phyloP scores from a whole-genome alignment of 495 filamentous ascomycete genomes.

The Aspergillus cristatus region DNA sequence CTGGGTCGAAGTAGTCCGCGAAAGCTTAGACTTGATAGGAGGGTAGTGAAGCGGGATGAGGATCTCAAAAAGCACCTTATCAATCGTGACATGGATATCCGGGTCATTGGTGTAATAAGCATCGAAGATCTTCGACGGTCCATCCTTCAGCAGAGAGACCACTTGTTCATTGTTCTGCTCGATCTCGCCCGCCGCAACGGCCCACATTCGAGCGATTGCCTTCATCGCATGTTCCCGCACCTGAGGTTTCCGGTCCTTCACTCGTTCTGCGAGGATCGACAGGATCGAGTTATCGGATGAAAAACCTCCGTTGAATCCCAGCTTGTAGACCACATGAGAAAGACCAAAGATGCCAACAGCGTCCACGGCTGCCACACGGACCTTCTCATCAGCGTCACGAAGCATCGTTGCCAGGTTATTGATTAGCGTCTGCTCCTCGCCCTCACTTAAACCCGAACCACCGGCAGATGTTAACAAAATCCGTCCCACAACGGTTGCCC shows the following conservation, averaged over 20 bases:
- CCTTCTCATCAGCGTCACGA: constrained; percentile 80
- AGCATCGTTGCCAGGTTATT: constrained; percentile 69
- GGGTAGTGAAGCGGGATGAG: constrained; percentile 82
- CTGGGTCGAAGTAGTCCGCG: constrained; percentile 48
- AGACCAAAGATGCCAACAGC: constrained; percentile 70
- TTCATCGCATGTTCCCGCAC: constrained; percentile 82
- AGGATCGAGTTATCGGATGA: constrained; percentile 62
- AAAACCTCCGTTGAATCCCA: constrained; percentile 65
- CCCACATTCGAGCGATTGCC: constrained; percentile 79
- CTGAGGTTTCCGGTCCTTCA: constrained; percentile 72
- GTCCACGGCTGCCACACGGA: constrained; percentile 77
- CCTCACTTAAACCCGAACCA: constrained; percentile 68
- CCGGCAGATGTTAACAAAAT: constrained; percentile 80
- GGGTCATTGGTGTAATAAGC: constrained; percentile 84
- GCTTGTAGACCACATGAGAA: constrained; percentile 66
- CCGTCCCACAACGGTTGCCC: constrained; percentile 74
- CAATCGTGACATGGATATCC: constrained; percentile 75
- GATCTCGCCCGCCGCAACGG: constrained; percentile 79
- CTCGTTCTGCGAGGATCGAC: constrained; percentile 72
- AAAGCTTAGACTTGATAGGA: constrained; percentile 60
- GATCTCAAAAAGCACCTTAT: constrained; percentile 77
- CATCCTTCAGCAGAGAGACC: constrained; percentile 58
- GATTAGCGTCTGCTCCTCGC: constrained; percentile 65
- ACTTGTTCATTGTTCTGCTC: constrained; percentile 72
- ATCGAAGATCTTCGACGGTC: constrained; percentile 79